Evolutionary conservation across 2,329 filamentous ascomycete species (phyloP), one percentile per base, ranked within the genome.

Genomic region (Arthrinium phaeospermum): DNA sequence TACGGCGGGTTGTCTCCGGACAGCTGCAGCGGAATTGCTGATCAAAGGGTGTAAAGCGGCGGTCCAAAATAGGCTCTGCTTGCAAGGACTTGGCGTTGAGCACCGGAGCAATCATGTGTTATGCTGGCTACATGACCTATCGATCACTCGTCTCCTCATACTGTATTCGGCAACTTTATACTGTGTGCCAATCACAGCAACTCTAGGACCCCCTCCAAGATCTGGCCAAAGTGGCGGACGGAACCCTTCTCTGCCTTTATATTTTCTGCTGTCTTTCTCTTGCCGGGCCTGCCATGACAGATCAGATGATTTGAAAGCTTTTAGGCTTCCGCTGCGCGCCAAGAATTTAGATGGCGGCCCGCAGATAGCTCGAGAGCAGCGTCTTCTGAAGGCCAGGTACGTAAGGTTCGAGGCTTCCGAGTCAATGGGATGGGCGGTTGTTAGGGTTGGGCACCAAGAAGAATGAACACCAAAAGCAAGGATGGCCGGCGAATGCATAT

Each of bases 91-190:
- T 61, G 30, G 30, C 53, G 30, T 37, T 16, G 10, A 37, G 53
- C 30, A 37, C 53, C 19, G 53, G 53, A 37, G 30, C 53, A 61
- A 61, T 61, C 53, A 61, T 61, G 30, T 61, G 53, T 37, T 61
- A 37, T 61, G 30, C 53, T 61, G 53, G 53, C 4, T 41, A 64
- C 57, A n/a, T 64, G 57, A 64, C 57, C 57, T 64, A 41, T 41
- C 34, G 41, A n/a, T n/a, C 57, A 37, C 22, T 19, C 57, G 57
- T 64, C 57, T 64, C 57, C 10, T n/a, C 13, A 64, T 64, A 64
- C 57, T 64, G 34, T 6, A 64, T 64, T 64, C 2, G 57, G 57
- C 30, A 64, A 64, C 57, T 64, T 64, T 64, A 64, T 64, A 64
- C 57, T 64, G 57, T 12, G 22, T 22, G 34, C 57, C 57, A 64